Conservation (phyloP, 2,329 filamentous ascomycete genomes). For the Neurospora sp. region DNA sequence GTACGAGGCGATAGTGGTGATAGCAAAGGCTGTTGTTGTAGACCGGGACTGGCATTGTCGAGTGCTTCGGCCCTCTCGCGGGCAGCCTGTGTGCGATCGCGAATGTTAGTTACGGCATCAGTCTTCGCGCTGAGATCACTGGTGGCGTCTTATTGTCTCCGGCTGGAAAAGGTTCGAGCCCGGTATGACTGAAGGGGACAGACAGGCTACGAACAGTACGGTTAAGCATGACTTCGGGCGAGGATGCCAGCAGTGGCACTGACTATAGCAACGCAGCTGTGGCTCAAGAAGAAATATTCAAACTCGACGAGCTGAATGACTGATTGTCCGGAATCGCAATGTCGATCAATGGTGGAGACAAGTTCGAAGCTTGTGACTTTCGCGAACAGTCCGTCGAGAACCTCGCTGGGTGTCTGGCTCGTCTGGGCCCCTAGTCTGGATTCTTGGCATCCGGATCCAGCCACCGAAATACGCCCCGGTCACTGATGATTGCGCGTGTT, state of each 20-base stretch:
- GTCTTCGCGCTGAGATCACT: background rate
- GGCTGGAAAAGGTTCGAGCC: background rate
- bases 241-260: constrained; percentile 11
- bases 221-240: constrained; percentile 10
- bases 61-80: constrained; percentile 21
- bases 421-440: background rate
- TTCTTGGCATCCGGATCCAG: background rate
- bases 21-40: constrained; percentile 14
- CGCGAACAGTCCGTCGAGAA: background rate
- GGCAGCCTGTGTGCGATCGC: constrained; percentile 14
- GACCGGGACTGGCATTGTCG: constrained; percentile 7
- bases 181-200: background rate
- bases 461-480: background rate
- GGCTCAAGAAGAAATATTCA: background rate
- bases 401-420: background rate
- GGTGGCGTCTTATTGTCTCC: background rate
- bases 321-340: background rate
- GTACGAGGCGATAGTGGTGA: constrained; percentile 2
- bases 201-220: constrained; percentile 15
- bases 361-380: background rate
- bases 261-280: background rate
- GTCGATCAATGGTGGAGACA: background rate
- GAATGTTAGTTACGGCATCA: background rate
- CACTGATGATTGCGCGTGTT: background rate
- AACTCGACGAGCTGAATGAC: background rate